Conservation (phyloP, 495 filamentous ascomycete genomes). For the Monascus purpureus region DNA sequence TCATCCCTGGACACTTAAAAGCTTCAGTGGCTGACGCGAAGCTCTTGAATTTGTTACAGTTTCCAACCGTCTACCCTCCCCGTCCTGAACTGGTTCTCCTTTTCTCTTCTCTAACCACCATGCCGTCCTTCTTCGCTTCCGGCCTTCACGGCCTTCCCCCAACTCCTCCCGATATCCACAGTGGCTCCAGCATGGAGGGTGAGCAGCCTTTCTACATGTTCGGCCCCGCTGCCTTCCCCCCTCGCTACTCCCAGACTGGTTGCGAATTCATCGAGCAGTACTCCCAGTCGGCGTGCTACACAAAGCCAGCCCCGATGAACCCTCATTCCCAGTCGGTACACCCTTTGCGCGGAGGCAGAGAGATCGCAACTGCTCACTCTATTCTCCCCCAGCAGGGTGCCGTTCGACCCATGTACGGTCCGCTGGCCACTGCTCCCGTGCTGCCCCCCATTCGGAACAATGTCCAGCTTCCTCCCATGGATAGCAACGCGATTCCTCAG, state of each 20-base stretch:
- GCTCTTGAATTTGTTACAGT: slow-evolving; percentile 3
- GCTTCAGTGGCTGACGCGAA: slow-evolving; percentile 6
- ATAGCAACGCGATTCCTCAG: slow-evolving; percentile 25
- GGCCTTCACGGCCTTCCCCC: slow-evolving; percentile 31
- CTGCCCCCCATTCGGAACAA: slow-evolving; percentile 31
- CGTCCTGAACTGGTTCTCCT: slow-evolving; percentile 25
- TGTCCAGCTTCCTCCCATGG: slow-evolving; percentile 31
- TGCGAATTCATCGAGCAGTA: slow-evolving; percentile 38
- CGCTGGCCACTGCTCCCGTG: slow-evolving; percentile 18
- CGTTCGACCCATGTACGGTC: slow-evolving; percentile 25
- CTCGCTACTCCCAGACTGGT: slow-evolving; percentile 33
- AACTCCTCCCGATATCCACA: slow-evolving; percentile 31
- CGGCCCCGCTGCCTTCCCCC: slow-evolving; percentile 25
- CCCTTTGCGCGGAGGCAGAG: slow-evolving; percentile 19
- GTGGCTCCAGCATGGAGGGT: slow-evolving; percentile 24
- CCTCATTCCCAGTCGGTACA: slow-evolving; percentile 18
- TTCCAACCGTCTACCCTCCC: slow-evolving; percentile 20
- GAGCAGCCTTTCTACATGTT: slow-evolving; percentile 28
- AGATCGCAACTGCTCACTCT: slow-evolving; percentile 12
- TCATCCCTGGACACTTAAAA: slow-evolving; percentile 5
- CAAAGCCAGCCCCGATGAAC: slow-evolving; percentile 28
- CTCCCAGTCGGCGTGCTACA: slow-evolving; percentile 29
- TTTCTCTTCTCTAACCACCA: slow-evolving; percentile 8
- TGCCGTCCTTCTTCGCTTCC: slow-evolving; percentile 34
- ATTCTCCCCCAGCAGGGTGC: slow-evolving; percentile 9